Conservation (phyloP, 345 rosid genomes). For the Aurinia saxatilis region DNA sequence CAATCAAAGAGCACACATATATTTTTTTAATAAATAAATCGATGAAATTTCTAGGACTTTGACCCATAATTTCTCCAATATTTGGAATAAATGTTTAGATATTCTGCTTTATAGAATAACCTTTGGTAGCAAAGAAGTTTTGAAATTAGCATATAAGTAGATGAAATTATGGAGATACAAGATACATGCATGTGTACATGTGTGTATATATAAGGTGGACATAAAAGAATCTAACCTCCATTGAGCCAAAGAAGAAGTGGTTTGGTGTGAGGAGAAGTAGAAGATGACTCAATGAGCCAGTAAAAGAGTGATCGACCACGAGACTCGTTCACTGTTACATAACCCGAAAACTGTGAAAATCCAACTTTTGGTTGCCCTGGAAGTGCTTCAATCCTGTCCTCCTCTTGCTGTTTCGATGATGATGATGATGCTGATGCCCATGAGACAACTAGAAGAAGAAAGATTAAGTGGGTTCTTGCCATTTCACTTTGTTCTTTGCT, state of each 20-base stretch:
- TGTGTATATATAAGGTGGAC: background rate
- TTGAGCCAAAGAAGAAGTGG: constrained; percentile 98
- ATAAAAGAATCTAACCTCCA: constrained; percentile 57
- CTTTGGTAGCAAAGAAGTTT: too few relatives aligned
- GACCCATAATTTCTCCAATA: too few relatives aligned
- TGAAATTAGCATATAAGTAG: too few relatives aligned
- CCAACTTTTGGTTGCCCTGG: constrained; percentile 78
- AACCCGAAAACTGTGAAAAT: constrained; percentile 82
- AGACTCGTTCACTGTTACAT: constrained; percentile 54
- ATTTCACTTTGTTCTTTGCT: constrained; percentile 1
- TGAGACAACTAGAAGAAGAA: background rate
- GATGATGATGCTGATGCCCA: background rate
- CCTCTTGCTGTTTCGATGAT: constrained; percentile 43
- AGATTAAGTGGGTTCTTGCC: constrained; percentile 15
- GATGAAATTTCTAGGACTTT: too few relatives aligned
- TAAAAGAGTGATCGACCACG: constrained; percentile 87
- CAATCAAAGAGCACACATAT: too few relatives aligned
- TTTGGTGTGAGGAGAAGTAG: constrained; percentile 38
- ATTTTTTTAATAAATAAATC: too few relatives aligned
- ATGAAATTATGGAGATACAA: background rate
- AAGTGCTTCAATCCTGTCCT: constrained; percentile 65
- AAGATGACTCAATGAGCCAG: constrained; percentile 72
- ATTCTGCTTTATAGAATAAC: too few relatives aligned
- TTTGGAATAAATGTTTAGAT: too few relatives aligned
- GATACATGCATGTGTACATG: background rate